Percentiles rank a stretch among this genome's conserved stretches.
Evolutionary conservation across 768 basidiomycete genomes (phyloP).

Genomic region (Galerina sulciceps): DNA sequence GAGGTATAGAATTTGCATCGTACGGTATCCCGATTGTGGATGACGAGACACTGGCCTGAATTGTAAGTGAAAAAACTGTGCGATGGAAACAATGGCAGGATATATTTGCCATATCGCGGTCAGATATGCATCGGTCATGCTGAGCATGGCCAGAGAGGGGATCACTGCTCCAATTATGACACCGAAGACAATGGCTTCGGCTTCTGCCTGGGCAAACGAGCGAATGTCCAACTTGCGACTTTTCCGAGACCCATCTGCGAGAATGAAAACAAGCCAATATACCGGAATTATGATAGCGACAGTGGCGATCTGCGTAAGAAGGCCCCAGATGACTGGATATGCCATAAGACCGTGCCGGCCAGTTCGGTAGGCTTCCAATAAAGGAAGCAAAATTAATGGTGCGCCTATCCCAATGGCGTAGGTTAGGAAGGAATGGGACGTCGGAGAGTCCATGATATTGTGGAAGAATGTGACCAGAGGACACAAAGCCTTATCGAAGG

Average conservation of each 20-base stretch:
- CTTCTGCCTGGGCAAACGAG: constrained; percentile 43
- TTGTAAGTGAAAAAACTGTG: constrained; percentile 40
- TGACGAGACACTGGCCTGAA: constrained; percentile 38
- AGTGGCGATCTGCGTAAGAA: constrained; percentile 45
- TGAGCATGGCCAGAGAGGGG: constrained; percentile 51
- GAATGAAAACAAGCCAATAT: constrained; percentile 51
- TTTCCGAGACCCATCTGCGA: constrained; percentile 37
- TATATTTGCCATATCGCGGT: constrained; percentile 61
- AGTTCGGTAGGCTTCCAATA: constrained; percentile 47
- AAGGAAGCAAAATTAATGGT: constrained; percentile 44
- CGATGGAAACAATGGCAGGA: constrained; percentile 50
- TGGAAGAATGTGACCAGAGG: constrained; percentile 53
- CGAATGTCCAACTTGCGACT: constrained; percentile 17
- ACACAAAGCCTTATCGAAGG: constrained; percentile 46
- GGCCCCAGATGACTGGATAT: constrained; percentile 44
- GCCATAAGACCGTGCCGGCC: constrained; percentile 38
- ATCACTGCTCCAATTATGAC: constrained; percentile 46
- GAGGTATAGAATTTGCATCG: constrained; percentile 42
- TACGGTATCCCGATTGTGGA: constrained; percentile 38
- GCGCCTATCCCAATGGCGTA: constrained; percentile 40
- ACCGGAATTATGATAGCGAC: constrained; percentile 48
- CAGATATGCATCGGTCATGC: constrained; percentile 41
- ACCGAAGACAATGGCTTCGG: constrained; percentile 57
- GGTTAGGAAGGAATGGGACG: constrained; percentile 33
- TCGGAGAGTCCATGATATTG: constrained; percentile 34